phyloP scores from a whole-genome alignment of 2,329 filamentous ascomycete genomes.

The Trichoderma gracile region DNA sequence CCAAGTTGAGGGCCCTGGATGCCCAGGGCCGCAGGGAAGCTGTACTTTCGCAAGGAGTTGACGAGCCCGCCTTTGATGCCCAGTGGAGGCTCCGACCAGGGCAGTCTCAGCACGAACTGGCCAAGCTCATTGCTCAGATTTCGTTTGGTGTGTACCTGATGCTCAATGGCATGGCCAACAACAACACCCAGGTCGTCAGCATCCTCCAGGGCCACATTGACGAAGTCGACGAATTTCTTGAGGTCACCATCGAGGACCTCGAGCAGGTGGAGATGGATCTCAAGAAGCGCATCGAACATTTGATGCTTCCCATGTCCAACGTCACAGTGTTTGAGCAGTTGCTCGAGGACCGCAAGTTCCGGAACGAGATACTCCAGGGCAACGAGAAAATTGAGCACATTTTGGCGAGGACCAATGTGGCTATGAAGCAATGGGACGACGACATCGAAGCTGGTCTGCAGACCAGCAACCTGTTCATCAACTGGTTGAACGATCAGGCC shows the following conservation, averaged over 20 bases:
- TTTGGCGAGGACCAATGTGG: conserved; percentile 71
- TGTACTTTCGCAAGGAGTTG: conserved; percentile 67
- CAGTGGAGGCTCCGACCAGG: conserved; percentile 74
- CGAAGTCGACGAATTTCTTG: conserved; percentile 88
- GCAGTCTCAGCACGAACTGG: conserved; percentile 81
- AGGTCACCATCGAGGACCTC: conserved; percentile 83
- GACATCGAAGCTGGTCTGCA: conserved; percentile 78
- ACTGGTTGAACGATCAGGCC: conserved; percentile 70
- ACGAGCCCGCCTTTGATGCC: conserved; percentile 70
- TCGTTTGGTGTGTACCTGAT: conserved; percentile 90
- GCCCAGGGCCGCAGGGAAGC: conserved; percentile 64
- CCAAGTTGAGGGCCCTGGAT: conserved; percentile 55
- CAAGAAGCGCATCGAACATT: conserved; percentile 72
- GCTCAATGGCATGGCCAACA: conserved; percentile 82
- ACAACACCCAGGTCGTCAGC: conserved; percentile 80
- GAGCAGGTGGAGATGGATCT: conserved; percentile 77
- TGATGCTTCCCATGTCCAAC: conserved; percentile 83
- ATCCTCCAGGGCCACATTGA: conserved; percentile 92
- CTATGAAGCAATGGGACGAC: conserved; percentile 74
- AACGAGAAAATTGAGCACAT: conserved; percentile 93
- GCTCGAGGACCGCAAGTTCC: conserved; percentile 80
- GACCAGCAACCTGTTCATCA: conserved; percentile 72
- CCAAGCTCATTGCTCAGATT: conserved; percentile 89
- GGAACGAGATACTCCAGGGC: conserved; percentile 77
- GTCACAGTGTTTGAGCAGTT: conserved; percentile 81